Conservation (phyloP, 164 flowering plant genomes). For the Cinnamomum micranthum region DNA sequence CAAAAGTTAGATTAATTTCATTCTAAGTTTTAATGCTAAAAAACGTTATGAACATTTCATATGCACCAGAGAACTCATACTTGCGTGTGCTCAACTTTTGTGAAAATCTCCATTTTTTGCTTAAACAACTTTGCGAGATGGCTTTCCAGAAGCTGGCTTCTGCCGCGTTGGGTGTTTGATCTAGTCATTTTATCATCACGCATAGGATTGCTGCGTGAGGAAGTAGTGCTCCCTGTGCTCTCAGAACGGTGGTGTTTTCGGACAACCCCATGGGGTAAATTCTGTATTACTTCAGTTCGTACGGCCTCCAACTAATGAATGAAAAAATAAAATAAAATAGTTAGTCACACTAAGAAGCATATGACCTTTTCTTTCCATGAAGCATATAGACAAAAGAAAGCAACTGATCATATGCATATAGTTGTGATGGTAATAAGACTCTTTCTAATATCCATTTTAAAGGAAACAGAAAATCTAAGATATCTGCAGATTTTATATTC, state of each 20-base stretch:
- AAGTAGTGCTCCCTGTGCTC: constrained; percentile 88
- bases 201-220: constrained; percentile 87
- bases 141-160: constrained; percentile 95
- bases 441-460: neutral
- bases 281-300: constrained; percentile 70
- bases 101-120: constrained; percentile 95
- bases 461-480: neutral
- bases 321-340: constrained; percentile 2
- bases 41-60: neutral
- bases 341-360: neutral
- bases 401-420: neutral
- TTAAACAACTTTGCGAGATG: constrained; percentile 95
- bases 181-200: constrained; percentile 69
- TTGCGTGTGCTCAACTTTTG: constrained; percentile 91
- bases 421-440: neutral
- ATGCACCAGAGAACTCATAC: constrained; percentile 24
- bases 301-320: constrained; percentile 57
- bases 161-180: constrained; percentile 71
- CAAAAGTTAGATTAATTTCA: constrained; percentile 3
- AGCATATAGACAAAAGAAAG: neutral
- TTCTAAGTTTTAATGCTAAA: neutral
- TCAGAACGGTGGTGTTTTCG: constrained; percentile 79
- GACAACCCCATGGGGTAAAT: constrained; percentile 57
- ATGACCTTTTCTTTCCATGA: neutral
- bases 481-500: too few species aligned